A percentile compares a stretch with the other conserved stretches of the same genome.
Conservation (phyloP, 2,329 filamentous ascomycete species). For the Fusarium verrucosum region DNA sequence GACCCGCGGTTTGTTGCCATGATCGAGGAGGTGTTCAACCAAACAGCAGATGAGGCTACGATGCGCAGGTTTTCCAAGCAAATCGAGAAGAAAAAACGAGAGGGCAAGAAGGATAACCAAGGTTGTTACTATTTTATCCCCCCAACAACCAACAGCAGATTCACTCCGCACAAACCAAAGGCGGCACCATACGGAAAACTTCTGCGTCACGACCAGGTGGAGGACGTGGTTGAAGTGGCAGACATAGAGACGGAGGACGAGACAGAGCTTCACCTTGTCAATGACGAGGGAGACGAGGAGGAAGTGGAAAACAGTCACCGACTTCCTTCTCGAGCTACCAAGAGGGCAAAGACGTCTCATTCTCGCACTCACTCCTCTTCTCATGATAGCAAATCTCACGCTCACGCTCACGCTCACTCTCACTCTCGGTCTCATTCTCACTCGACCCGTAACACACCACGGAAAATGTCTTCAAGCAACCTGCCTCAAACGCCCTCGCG, state of each 20-base stretch:
- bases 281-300: conserved; percentile 21
- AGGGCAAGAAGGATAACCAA: conserved; percentile 63
- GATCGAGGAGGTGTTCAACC: conserved; percentile 66
- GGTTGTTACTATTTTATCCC: conserved; percentile 64
- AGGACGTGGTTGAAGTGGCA: conserved; percentile 27
- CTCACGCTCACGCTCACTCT: conserved; percentile 40
- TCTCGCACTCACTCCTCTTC: conserved; percentile 35
- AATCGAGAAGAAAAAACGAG: conserved; percentile 64
- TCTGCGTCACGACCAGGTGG: conserved; percentile 49
- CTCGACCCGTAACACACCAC: conserved; percentile 40
- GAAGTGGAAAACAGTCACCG: conserved; percentile 16
- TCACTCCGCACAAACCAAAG: conserved; percentile 57
- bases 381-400: conserved; percentile 24
- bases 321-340: conserved; percentile 44
- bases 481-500: conserved; percentile 50
- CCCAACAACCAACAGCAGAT: conserved; percentile 54
- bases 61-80: conserved; percentile 61
- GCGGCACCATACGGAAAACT: conserved; percentile 61
- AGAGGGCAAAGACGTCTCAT: conserved; percentile 51
- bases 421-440: conserved; percentile 34
- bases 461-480: conserved; percentile 41
- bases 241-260: conserved; percentile 12
- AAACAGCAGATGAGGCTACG: conserved; percentile 64
- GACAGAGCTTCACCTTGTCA: conserved; percentile 10
- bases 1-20: conserved; percentile 64